Conservation (phyloP, 768 basidiomycete genomes). For the Suillus subaureus region DNA sequence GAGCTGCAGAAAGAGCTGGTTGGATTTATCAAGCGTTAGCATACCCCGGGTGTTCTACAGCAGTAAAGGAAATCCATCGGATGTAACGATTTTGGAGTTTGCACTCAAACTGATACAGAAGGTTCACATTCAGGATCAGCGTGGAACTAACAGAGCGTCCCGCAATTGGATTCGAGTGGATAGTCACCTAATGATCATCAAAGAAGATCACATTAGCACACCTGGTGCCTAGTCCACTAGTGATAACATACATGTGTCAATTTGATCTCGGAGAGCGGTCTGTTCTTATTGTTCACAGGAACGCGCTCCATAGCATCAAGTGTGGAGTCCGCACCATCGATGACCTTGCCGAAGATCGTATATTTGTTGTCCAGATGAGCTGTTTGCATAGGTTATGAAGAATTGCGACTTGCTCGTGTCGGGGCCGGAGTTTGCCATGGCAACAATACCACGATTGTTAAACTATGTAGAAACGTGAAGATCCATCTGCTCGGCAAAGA, state of each 20-base stretch:
- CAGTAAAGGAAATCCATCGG: not conserved
- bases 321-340: slow-evolving; percentile 94
- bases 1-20: slow-evolving; percentile 91
- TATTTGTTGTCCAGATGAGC: slow-evolving; percentile 90
- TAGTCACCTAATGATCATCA: slow-evolving; percentile 59
- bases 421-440: slow-evolving; percentile 97
- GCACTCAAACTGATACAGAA: not conserved
- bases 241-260: slow-evolving; percentile 64
- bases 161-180: slow-evolving; percentile 95
- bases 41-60: slow-evolving; percentile 14
- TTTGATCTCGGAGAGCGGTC: slow-evolving; percentile 85
- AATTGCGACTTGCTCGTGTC: slow-evolving; percentile 94
- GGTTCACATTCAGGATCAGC: slow-evolving; percentile 17
- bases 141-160: slow-evolving; percentile 52
- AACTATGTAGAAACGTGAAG: slow-evolving; percentile 55
- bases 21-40: slow-evolving; percentile 76
- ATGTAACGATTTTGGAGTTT: not conserved
- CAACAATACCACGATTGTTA: slow-evolving; percentile 91
- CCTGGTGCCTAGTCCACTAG: not conserved
- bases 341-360: slow-evolving; percentile 97
- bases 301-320: slow-evolving; percentile 92
- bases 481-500: not conserved
- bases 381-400: slow-evolving; percentile 90
- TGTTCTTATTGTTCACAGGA: slow-evolving; percentile 88
- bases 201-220: slow-evolving; percentile 6